Conservation (phyloP, 2,329 filamentous ascomycete species). For the Colletotrichum chrysophilum region DNA sequence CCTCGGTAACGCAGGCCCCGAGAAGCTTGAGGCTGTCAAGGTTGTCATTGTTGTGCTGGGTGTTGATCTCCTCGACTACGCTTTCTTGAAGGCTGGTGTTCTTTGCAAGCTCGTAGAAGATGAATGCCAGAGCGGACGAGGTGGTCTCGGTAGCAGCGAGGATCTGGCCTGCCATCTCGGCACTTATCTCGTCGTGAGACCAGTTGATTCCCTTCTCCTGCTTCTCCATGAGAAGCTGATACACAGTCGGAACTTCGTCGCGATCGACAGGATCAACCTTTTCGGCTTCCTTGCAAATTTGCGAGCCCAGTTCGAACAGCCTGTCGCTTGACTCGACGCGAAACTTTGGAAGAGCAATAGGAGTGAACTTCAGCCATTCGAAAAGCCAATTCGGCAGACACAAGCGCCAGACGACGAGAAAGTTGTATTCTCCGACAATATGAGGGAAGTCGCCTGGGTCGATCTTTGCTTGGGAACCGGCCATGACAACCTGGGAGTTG, state of each 20-base stretch:
- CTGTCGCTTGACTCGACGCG: slow-evolving; percentile 22
- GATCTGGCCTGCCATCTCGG: slow-evolving; percentile 25
- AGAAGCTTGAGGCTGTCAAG: background rate
- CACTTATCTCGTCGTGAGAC: slow-evolving; percentile 16
- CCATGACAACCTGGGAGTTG: background rate
- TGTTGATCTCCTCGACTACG: background rate
- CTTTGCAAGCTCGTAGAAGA: slow-evolving; percentile 22
- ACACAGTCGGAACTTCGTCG: slow-evolving; percentile 14
- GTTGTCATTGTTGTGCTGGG: background rate
- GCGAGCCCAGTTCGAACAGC: slow-evolving; percentile 10
- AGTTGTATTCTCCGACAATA: slow-evolving; percentile 25
- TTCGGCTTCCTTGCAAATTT: slow-evolving; percentile 11
- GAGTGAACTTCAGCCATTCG: slow-evolving; percentile 19
- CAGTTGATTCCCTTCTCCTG: background rate
- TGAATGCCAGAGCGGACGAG: slow-evolving; percentile 23
- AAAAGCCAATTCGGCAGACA: slow-evolving; percentile 22
- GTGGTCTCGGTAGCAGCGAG: slow-evolving; percentile 24
- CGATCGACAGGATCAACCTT: background rate
- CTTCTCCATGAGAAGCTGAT: slow-evolving; percentile 11
- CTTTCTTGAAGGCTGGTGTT: slow-evolving; percentile 8
- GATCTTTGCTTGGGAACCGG: background rate
- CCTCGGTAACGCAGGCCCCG: background rate
- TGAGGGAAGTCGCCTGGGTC: slow-evolving; percentile 10
- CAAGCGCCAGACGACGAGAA: slow-evolving; percentile 22
- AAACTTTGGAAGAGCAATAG: slow-evolving; percentile 11